phyloP scores from a whole-genome alignment of 129 eudicot genomes.

The Flaveria linearis region DNA sequence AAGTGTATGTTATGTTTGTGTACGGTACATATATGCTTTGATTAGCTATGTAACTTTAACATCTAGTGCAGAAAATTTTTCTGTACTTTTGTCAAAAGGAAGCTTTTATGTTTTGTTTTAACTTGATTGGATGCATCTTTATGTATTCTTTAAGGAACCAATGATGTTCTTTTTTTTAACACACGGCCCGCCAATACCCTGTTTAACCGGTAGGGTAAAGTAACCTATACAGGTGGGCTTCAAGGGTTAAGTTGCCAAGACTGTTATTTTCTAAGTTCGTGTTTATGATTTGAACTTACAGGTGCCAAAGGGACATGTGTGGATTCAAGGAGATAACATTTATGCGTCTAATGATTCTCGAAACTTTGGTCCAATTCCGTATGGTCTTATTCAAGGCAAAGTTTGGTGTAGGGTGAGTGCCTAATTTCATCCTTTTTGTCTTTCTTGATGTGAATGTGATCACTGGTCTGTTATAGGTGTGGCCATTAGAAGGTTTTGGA shows the following conservation, averaged over 20 bases:
- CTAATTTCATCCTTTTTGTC: conserved; percentile 14
- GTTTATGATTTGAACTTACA: conserved; percentile 36
- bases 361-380: conserved; percentile 77
- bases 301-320: conserved; percentile 98
- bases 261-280: not conserved
- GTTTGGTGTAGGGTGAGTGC: conserved; percentile 69
- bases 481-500: conserved; percentile 85
- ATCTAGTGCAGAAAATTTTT: too few species aligned
- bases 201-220: too few species aligned
- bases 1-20: too few species aligned
- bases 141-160: too few species aligned
- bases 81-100: too few species aligned
- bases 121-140: too few species aligned
- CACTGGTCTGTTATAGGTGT: conserved; percentile 46
- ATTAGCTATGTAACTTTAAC: too few species aligned
- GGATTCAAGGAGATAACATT: conserved; percentile 95
- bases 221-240: too few species aligned
- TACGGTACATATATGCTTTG: too few species aligned
- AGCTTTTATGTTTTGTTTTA: too few species aligned
- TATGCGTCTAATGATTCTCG: conserved; percentile 84
- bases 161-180: too few species aligned
- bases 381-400: conserved; percentile 77
- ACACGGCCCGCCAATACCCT: too few species aligned
- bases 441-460: conserved; percentile 20
- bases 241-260: not conserved